Evolutionary conservation across 805 yeast species (phyloP).

Genomic region (Candida chauliodis): DNA sequence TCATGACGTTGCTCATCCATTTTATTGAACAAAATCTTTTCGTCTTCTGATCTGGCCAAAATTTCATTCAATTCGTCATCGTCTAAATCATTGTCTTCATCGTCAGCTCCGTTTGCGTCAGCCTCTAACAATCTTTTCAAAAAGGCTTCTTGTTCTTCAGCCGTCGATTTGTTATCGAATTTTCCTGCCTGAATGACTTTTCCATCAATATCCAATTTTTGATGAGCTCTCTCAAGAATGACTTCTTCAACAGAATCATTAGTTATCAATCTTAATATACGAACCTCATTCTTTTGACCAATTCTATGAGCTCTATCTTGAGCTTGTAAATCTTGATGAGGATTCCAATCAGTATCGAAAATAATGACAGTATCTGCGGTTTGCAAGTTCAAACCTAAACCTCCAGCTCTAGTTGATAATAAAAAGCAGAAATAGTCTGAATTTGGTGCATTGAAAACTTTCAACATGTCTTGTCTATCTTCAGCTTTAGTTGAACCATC

Average conservation of each 20-base stretch:
- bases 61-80: slow-evolving; percentile 72
- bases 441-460: slow-evolving; percentile 68
- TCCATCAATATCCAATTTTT: slow-evolving; percentile 81
- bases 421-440: slow-evolving; percentile 78
- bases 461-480: slow-evolving; percentile 73
- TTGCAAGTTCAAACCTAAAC: slow-evolving; percentile 80
- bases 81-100: slow-evolving; percentile 56
- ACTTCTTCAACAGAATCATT: slow-evolving; percentile 83
- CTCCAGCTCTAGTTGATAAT: slow-evolving; percentile 85
- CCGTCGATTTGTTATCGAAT: slow-evolving; percentile 79
- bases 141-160: slow-evolving; percentile 83
- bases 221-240: slow-evolving; percentile 77
- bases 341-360: slow-evolving; percentile 89
- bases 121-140: slow-evolving; percentile 69
- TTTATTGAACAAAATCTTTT: slow-evolving; percentile 49
- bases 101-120: slow-evolving; percentile 53
- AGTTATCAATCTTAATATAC: slow-evolving; percentile 75
- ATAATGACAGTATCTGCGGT: slow-evolving; percentile 86
- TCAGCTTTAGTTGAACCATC: slow-evolving; percentile 86
- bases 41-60: slow-evolving; percentile 66
- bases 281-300: slow-evolving; percentile 84
- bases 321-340: slow-evolving; percentile 88
- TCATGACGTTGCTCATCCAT: slow-evolving; percentile 57
- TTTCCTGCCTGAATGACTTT: slow-evolving; percentile 91
- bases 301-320: slow-evolving; percentile 90